Evolutionary conservation across 2,329 filamentous ascomycete genomes (phyloP), one percentile per base, ranked within the genome.

Genomic region (Colletotrichum sp.): DNA sequence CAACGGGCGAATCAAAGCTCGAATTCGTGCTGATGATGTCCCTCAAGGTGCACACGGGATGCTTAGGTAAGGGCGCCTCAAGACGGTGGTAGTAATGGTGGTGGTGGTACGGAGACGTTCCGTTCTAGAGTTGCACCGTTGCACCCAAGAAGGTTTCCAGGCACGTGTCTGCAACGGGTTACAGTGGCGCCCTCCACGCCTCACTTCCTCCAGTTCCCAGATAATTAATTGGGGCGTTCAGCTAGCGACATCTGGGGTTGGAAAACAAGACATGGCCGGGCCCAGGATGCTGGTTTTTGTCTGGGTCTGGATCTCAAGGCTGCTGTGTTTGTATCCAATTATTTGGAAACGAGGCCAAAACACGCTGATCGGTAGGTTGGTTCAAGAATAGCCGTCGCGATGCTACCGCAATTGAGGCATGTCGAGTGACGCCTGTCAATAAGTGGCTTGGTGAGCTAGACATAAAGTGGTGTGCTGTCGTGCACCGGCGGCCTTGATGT

Each of bases 101-200:
- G 24, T 34, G 43, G 21, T 21, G 43, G 43, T 52, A 52, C 43
- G 43, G 43, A 34, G 60, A 10, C 8, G n/a, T 32, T 21, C 32
- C 60, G 28, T 63, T 21, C 30, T 9, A 34, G 26, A 66, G 18
- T n/a, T 30, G n/a, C 32, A 65, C 30, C 21, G 26, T 43, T 32
- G 57, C 36, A 48, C 57, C 39, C 55, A 36, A 52, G 43, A 52
- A 52, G 43, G 43, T 52, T 52, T 52, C 43, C n/a, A 52, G 43
- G 72, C 72, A 74, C 68, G 72, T 74, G 72, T 60, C 34, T 36
- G 34, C 30, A 39, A 32, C 68, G 18, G 48, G 30, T 55, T 61
- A 36, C 34, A 39, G 69, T 65, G 30, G 52, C 48, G 48, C 36
- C 14, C 28, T 28, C 64, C 39, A 71, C 68, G 59, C n/a, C 16